These are phyloP conservation scores for Cyberlindnera xylosilytica DNA, from an alignment of 805 yeast genomes.

Conservation along the genomic window DNA sequence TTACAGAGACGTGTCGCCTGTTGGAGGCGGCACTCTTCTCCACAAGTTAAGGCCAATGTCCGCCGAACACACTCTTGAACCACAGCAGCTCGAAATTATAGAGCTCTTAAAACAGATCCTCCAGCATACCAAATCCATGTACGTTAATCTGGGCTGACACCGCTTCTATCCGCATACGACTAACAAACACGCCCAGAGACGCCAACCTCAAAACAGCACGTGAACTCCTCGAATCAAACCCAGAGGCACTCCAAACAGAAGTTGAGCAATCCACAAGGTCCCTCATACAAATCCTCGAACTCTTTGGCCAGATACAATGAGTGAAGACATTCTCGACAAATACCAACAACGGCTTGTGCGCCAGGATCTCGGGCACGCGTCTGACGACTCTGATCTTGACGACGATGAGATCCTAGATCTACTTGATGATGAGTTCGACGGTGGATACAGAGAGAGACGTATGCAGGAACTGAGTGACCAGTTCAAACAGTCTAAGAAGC, in stretches of 20 bases:
- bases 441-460: conserved; percentile 62
- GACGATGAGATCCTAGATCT: conserved; percentile 44
- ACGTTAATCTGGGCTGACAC: too few species aligned
- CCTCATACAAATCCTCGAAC: conserved; percentile 1
- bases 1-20: too few species aligned
- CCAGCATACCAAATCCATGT: conserved; percentile 7
- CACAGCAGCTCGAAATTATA: conserved; percentile 7
- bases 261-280: neutral
- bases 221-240: neutral
- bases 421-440: conserved; percentile 43
- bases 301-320: conserved; percentile 11
- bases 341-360: conserved; percentile 40
- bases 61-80: neutral
- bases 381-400: conserved; percentile 27
- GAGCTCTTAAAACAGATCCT: conserved; percentile 4
- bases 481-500: conserved; percentile 34
- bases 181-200: conserved; percentile 3
- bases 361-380: conserved; percentile 16
- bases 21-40: too few species aligned
- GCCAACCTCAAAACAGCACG: neutral
- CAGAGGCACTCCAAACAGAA: neutral
- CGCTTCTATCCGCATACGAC: neutral
- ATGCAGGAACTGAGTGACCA: conserved; percentile 51
- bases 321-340: conserved; percentile 14
- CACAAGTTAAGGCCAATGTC: neutral